A percentile compares a stretch with the other conserved stretches of the same genome.
These are phyloP conservation scores for Talaromyces thailandensis DNA, from an alignment of 495 filamentous ascomycete species.

Conservation along the genomic window DNA sequence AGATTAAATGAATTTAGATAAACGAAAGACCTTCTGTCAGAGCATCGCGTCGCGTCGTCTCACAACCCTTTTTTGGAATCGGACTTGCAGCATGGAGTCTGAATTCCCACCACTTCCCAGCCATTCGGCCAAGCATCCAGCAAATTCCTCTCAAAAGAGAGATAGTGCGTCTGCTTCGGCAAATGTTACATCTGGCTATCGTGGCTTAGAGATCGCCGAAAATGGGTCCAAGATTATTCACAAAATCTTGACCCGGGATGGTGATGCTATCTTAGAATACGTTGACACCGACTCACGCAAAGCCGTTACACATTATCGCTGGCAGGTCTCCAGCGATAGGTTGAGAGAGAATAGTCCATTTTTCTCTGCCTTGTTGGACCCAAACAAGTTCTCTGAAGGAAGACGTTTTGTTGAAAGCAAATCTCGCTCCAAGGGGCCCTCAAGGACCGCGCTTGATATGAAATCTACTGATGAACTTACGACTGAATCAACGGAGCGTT, in stretches of 20 bases:
- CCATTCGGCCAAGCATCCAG: not conserved
- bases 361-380: slow-evolving; percentile 37
- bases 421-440: not conserved
- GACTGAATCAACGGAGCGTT: not conserved
- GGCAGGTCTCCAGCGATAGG: slow-evolving; percentile 26
- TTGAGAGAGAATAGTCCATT: slow-evolving; percentile 31
- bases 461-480: not conserved
- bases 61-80: not conserved
- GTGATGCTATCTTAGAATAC: slow-evolving; percentile 32
- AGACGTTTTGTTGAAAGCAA: slow-evolving; percentile 23
- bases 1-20: not conserved
- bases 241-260: slow-evolving; percentile 18
- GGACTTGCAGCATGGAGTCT: not conserved
- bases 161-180: not conserved
- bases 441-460: not conserved
- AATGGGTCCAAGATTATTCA: slow-evolving; percentile 6
- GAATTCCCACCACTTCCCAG: not conserved
- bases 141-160: not conserved
- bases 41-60: not conserved
- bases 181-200: slow-evolving; percentile 1
- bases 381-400: slow-evolving; percentile 39
- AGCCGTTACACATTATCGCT: slow-evolving; percentile 13
- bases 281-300: slow-evolving; percentile 9
- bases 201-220: not conserved
- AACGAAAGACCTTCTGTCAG: not conserved